phyloP scores from a whole-genome alignment of 169 alveolate genomes.

The Cytauxzoon felis region DNA sequence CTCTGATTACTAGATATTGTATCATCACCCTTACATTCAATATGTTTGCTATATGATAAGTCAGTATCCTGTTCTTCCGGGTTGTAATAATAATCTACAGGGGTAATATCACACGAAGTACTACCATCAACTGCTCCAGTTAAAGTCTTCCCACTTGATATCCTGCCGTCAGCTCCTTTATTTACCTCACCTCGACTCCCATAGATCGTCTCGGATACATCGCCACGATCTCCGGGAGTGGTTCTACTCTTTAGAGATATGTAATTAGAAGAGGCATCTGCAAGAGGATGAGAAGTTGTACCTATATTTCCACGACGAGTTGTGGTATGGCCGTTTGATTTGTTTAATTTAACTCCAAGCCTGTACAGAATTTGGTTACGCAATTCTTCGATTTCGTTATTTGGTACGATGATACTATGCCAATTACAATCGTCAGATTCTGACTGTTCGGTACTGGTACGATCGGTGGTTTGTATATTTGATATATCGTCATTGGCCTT shows the following conservation, averaged over 20 bases:
- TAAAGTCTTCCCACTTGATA: background rate
- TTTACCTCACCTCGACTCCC: too few species aligned
- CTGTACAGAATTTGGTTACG: conserved; percentile 12
- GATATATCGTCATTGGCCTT: background rate
- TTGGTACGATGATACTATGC: conserved; percentile 51
- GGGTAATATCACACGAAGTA: background rate
- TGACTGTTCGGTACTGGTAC: too few species aligned
- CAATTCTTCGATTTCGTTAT: conserved; percentile 12
- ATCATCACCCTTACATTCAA: conserved; percentile 4
- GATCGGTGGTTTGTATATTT: too few species aligned
- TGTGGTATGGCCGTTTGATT: background rate
- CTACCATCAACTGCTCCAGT: background rate
- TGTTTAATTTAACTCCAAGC: conserved; percentile 16
- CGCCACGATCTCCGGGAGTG: too few species aligned
- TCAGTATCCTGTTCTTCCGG: background rate
- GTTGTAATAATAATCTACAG: background rate
- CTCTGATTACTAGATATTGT: conserved; percentile 1
- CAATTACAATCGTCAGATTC: conserved; percentile 6
- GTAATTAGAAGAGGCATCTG: background rate
- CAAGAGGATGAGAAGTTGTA: background rate
- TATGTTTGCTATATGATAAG: background rate
- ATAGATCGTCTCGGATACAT: too few species aligned
- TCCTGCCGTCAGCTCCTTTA: too few species aligned
- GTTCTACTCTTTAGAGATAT: too few species aligned
- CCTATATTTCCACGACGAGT: background rate